Conservation (phyloP, 176 grass and related monocot genomes). For the Dactylis glomerata region DNA sequence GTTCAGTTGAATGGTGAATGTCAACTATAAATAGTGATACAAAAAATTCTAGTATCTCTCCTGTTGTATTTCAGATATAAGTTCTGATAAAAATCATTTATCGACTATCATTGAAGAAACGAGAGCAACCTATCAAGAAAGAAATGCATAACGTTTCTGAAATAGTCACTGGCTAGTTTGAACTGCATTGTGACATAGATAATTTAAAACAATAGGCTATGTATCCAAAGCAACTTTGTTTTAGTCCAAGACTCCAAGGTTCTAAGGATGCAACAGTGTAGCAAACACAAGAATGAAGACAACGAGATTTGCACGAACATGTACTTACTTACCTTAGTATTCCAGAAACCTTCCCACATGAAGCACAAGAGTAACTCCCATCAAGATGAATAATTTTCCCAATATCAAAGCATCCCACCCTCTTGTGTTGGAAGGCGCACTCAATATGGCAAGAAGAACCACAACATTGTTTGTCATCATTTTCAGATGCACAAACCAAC, state of each 20-base stretch:
- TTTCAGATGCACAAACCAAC: slow-evolving; percentile 92
- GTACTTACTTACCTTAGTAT: slow-evolving; percentile 79
- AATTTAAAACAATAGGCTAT: not conserved
- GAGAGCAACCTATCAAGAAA: not conserved
- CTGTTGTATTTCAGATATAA: not conserved
- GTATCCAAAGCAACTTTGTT: not conserved
- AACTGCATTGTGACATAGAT: slow-evolving; percentile 6
- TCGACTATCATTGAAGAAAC: not conserved
- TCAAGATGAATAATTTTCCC: slow-evolving; percentile 75
- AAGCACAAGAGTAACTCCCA: slow-evolving; percentile 92
- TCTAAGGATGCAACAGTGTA: not conserved
- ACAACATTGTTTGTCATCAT: slow-evolving; percentile 70
- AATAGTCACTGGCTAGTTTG: not conserved
- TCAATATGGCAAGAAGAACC: slow-evolving; percentile 97
- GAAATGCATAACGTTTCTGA: not conserved
- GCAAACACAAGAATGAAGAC: not conserved
- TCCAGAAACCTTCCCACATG: slow-evolving; percentile 89
- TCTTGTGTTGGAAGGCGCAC: slow-evolving; percentile 69
- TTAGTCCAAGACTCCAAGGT: not conserved
- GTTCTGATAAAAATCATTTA: slow-evolving; percentile 7
- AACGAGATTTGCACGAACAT: not conserved
- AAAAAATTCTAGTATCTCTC: not conserved
- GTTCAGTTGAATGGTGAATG: slow-evolving; percentile 7
- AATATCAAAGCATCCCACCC: slow-evolving; percentile 72
- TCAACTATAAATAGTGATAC: slow-evolving; percentile 15